Conservation (phyloP, 805 yeast genomes). For the Candida yuanshanica region DNA sequence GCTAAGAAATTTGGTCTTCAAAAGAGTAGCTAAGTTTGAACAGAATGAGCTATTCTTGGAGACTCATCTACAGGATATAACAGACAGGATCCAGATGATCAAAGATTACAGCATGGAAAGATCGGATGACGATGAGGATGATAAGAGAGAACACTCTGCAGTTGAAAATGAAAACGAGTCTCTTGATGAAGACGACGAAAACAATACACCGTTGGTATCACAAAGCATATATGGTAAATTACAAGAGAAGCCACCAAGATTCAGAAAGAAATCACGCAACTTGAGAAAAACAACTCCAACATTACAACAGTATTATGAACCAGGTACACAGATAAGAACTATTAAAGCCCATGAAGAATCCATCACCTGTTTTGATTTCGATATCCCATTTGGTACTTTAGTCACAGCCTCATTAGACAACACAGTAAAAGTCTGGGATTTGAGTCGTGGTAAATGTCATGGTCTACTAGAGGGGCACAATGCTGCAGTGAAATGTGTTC, state of each 20-base stretch:
- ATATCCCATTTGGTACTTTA: constrained; percentile 67
- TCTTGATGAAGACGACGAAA: constrained; percentile 8
- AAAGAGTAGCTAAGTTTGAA: constrained; percentile 55
- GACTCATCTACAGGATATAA: constrained; percentile 37
- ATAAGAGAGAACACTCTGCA: not conserved
- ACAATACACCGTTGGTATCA: constrained; percentile 29
- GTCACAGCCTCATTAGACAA: constrained; percentile 78
- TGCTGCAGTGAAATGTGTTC: constrained; percentile 54
- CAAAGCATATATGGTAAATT: constrained; percentile 41
- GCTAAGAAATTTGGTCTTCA: constrained; percentile 49
- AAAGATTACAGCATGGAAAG: constrained; percentile 33
- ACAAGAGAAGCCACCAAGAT: constrained; percentile 29
- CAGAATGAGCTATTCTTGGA: constrained; percentile 54
- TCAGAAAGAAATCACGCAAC: constrained; percentile 25
- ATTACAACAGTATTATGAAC: constrained; percentile 55
- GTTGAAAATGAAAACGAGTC: constrained; percentile 5
- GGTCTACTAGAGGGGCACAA: constrained; percentile 56
- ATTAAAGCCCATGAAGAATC: constrained; percentile 48
- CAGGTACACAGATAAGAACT: constrained; percentile 49
- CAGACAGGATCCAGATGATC: constrained; percentile 38
- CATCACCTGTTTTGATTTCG: constrained; percentile 59
- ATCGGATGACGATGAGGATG: constrained; percentile 19
- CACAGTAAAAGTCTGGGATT: constrained; percentile 80
- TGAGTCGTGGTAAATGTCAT: constrained; percentile 45
- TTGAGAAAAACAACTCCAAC: constrained; percentile 53